Base-by-base conservation (phyloP, 176 grass and related monocot species). In the Urochloa ruziziensis region DNA sequence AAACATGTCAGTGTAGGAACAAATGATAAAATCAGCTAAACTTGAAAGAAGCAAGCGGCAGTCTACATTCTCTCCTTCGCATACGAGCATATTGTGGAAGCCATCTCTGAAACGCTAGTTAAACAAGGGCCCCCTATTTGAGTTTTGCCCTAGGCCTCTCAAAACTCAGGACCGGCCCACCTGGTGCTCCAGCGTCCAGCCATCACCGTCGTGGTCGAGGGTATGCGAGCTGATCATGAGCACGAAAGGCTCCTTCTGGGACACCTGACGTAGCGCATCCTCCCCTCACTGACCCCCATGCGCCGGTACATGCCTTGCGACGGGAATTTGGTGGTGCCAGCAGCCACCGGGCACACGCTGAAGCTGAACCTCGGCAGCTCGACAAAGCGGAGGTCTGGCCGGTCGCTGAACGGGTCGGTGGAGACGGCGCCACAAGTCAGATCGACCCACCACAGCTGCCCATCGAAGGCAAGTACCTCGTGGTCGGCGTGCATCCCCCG, bases 261-360 rank as follows among this genome's bases (percentile, higher is more conserved):
- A 74, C 69, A 86, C 68, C 46, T 86, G 34, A 44, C 25, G 10
- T 86, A 86, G 32, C 68, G 68, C 67, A 86, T 57, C 67, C 25
- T 86, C 47, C 84, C 84, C 77, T 80, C 84, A 15, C 77, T 86
- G 58, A 74, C 77, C 58, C 84, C 84, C 12, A 80, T 8, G 6
- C 58, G 58, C 9, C 84, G 57, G 68, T 43, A 57, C 57, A 25
- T 53, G 7, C 33, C 68, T 15, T 80, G 68, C 44, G 15, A 2
- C 24, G 39, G n/a, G 11, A 17, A n/a, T n/a, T 57, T n/a, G 40
- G 16, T 34, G 4, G 53, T 17, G 5, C 7, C 75, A 33, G 47
- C 75, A 33, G 47, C 29, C 47, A 74, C 28, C 21, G 66, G 75
- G 21, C 78, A 17, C 44, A 80, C 84, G 18, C 66, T 86, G 32